phyloP scores from a whole-genome alignment of 257 asterid species.

The Buddleja alternifolia region DNA sequence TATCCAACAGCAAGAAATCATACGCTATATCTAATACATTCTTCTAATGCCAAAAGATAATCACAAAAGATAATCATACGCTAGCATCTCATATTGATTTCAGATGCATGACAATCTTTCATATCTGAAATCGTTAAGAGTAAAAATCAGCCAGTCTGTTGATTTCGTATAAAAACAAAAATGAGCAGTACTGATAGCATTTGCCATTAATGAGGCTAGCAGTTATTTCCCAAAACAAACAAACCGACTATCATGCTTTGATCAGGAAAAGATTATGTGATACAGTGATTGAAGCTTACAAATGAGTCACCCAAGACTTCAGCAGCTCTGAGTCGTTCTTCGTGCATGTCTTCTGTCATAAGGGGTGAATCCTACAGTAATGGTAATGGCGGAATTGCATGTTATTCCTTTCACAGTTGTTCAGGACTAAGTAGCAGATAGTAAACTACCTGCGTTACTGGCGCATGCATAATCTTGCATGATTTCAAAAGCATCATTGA shows the following conservation, averaged over 20 bases:
- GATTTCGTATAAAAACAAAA: slow-evolving; percentile 15
- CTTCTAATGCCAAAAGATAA: slow-evolving; percentile 6
- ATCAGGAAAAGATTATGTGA: slow-evolving; percentile 18
- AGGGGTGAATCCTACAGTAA: slow-evolving; percentile 81
- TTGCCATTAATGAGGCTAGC: neutral
- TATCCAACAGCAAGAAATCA: slow-evolving; percentile 19
- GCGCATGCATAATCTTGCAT: slow-evolving; percentile 68
- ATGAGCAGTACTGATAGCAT: neutral
- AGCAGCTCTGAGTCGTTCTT: slow-evolving; percentile 85
- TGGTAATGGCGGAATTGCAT: slow-evolving; percentile 7
- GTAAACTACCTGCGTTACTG: slow-evolving; percentile 74
- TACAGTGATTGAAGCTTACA: slow-evolving; percentile 49
- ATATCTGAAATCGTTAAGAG: neutral
- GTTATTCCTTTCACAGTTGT: slow-evolving; percentile 17
- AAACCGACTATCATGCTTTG: neutral
- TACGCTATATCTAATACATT: neutral
- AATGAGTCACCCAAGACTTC: slow-evolving; percentile 74
- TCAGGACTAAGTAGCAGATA: slow-evolving; percentile 29
- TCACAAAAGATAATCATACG: slow-evolving; percentile 16
- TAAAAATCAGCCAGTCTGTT: neutral
- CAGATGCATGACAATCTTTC: slow-evolving; percentile 25
- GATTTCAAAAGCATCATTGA: slow-evolving; percentile 82
- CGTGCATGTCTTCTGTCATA: slow-evolving; percentile 97
- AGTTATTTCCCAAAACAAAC: neutral
- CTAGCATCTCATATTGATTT: no score